Conservation (phyloP, 148 eudicot species). For the Camellia granthamiana region DNA sequence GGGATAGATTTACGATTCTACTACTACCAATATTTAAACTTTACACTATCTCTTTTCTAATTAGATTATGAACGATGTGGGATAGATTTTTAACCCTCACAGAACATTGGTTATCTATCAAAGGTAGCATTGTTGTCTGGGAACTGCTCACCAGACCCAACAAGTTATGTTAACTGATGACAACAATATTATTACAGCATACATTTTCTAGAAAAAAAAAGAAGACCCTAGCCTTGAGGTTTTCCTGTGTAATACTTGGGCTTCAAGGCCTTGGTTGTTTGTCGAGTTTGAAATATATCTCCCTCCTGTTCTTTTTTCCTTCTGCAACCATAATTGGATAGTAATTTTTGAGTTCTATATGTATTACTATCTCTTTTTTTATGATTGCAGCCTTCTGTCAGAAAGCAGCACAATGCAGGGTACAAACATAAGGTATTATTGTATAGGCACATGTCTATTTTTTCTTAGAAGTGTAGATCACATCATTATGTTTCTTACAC, state of each 20-base stretch:
- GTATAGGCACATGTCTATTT: not conserved
- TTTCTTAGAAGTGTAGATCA: not conserved
- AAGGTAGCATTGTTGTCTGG: not conserved
- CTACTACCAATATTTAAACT: too few species aligned
- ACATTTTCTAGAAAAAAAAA: not conserved
- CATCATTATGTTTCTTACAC: not conserved
- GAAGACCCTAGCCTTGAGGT: not conserved
- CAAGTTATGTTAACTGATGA: too few species aligned
- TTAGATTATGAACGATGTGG: too few species aligned
- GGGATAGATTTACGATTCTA: too few species aligned
- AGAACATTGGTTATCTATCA: too few species aligned
- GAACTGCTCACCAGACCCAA: not conserved
- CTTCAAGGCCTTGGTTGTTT: not conserved
- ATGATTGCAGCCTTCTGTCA: conserved; percentile 71
- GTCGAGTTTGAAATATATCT: not conserved
- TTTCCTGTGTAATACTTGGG: not conserved
- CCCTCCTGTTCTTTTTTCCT: not conserved
- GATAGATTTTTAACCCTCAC: not conserved
- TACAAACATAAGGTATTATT: conserved; percentile 84
- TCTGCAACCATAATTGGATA: not conserved
- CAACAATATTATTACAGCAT: too few species aligned
- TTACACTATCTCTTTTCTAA: too few species aligned
- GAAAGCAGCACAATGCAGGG: conserved; percentile 96
- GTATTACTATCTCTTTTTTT: conserved; percentile 13
- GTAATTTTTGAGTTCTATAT: not conserved